Evolutionary conservation across 23 red algal species (phyloP).

Genomic region (Gracilariopsis chorda): DNA sequence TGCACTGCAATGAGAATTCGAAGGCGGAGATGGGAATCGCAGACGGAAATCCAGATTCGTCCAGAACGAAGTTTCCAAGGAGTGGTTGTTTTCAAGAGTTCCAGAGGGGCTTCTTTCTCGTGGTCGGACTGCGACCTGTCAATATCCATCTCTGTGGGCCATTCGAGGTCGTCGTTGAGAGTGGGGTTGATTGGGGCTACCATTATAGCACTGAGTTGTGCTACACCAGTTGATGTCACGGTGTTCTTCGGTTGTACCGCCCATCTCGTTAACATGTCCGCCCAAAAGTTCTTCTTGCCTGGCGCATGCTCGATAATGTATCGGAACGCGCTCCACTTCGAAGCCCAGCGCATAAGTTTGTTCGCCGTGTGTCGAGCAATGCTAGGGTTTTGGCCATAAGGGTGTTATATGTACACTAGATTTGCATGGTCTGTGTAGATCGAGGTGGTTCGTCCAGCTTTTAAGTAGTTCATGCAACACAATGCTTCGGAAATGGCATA

Average conservation of each 20-base stretch:
- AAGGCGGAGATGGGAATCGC: background rate
- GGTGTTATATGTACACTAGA: too few species aligned
- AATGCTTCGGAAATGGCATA: too few species aligned
- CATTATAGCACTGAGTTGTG: background rate
- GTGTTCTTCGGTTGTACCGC: background rate
- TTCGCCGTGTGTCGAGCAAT: too few species aligned
- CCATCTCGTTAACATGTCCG: too few species aligned
- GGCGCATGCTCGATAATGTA: background rate
- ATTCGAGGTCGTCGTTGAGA: background rate
- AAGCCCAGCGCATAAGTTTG: conserved; percentile 19
- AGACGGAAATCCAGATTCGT: background rate
- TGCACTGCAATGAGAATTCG: background rate
- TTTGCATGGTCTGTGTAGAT: too few species aligned
- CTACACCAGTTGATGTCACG: background rate
- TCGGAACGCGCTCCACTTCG: background rate
- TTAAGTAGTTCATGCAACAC: too few species aligned
- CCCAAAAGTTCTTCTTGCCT: background rate
- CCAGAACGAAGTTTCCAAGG: background rate
- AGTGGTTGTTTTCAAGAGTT: background rate
- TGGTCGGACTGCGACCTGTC: background rate
- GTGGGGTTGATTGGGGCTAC: conserved; percentile 7
- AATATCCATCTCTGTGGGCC: background rate
- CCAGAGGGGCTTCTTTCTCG: background rate
- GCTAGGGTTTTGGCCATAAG: too few species aligned
- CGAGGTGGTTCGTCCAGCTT: too few species aligned